These are phyloP conservation scores for Aeminium ludgeri DNA, from an alignment of 495 filamentous ascomycete species.

Conservation along the genomic window DNA sequence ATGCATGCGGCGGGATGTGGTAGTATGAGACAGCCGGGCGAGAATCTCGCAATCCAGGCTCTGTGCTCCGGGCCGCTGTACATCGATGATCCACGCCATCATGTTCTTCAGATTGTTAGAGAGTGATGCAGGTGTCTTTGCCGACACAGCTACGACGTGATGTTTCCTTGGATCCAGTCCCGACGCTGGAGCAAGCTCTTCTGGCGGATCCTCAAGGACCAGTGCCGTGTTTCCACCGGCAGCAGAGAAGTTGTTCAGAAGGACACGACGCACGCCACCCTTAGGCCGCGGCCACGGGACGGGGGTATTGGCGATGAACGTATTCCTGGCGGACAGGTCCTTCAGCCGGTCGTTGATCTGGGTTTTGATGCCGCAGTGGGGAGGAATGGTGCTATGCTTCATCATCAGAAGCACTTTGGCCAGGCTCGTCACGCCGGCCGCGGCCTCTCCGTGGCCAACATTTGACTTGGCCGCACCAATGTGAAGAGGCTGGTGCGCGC, in stretches of 20 bases:
- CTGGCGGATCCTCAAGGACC: constrained; percentile 26
- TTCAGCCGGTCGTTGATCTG: constrained; percentile 28
- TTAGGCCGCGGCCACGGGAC: constrained; percentile 1
- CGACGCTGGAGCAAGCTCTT: background rate
- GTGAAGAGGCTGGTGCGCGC: constrained; percentile 10
- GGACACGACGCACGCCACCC: constrained; percentile 3
- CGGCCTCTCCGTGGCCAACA: constrained; percentile 23
- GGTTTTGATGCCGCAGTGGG: constrained; percentile 25
- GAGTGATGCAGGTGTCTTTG: constrained; percentile 25
- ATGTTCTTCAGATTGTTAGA: constrained; percentile 24
- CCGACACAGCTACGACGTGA: constrained; percentile 22
- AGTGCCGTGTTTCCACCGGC: constrained; percentile 22
- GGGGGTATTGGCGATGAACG: constrained; percentile 1
- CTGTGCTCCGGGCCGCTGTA: constrained; percentile 14
- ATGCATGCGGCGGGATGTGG: constrained; percentile 16
- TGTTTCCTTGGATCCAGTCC: constrained; percentile 18
- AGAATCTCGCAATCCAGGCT: constrained; percentile 13
- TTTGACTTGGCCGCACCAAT: constrained; percentile 22
- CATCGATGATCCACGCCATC: constrained; percentile 19
- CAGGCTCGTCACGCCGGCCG: constrained; percentile 22
- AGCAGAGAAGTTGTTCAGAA: constrained; percentile 21
- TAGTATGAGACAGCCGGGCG: constrained; percentile 28
- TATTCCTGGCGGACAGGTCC: constrained; percentile 17
- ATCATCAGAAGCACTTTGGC: constrained; percentile 27
- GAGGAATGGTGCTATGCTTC: constrained; percentile 24